These are phyloP conservation scores for Halenospora varia DNA, from an alignment of 495 filamentous ascomycete genomes.

Conservation along the genomic window DNA sequence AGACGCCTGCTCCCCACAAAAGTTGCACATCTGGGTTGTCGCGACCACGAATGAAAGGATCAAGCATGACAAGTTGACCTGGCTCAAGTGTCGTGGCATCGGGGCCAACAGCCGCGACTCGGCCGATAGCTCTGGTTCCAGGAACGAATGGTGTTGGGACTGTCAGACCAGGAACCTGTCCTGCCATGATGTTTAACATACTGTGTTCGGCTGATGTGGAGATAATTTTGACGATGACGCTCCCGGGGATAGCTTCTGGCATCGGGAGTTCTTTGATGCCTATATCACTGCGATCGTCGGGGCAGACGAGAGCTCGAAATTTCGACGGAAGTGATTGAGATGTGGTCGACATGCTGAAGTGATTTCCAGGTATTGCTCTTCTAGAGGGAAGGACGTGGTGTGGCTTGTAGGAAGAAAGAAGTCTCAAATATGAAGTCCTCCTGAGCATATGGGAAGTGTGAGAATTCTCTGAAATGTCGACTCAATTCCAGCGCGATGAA, in stretches of 20 bases:
- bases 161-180: not conserved
- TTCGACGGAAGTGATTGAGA: not conserved
- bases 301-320: not conserved
- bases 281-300: not conserved
- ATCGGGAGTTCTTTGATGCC: not conserved
- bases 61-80: slow-evolving; percentile 43
- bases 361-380: too few relatives aligned
- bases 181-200: not conserved
- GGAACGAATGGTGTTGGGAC: slow-evolving; percentile 11
- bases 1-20: not conserved
- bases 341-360: too few relatives aligned
- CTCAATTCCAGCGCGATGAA: too few relatives aligned
- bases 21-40: slow-evolving; percentile 35
- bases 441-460: too few relatives aligned
- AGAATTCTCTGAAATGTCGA: too few relatives aligned
- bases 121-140: slow-evolving; percentile 35
- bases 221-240: not conserved
- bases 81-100: slow-evolving; percentile 37
- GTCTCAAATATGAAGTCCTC: too few relatives aligned
- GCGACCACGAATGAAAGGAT: slow-evolving; percentile 36
- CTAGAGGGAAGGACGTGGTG: too few relatives aligned
- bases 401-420: too few relatives aligned
- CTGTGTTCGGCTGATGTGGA: not conserved
- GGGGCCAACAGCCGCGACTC: slow-evolving; percentile 37
- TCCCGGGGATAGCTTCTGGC: not conserved